A percentile compares a stretch with the other conserved stretches of the same genome.
These are phyloP conservation scores for Exophiala mesophila DNA, from an alignment of 2,329 filamentous ascomycete genomes.

Conservation along the genomic window DNA sequence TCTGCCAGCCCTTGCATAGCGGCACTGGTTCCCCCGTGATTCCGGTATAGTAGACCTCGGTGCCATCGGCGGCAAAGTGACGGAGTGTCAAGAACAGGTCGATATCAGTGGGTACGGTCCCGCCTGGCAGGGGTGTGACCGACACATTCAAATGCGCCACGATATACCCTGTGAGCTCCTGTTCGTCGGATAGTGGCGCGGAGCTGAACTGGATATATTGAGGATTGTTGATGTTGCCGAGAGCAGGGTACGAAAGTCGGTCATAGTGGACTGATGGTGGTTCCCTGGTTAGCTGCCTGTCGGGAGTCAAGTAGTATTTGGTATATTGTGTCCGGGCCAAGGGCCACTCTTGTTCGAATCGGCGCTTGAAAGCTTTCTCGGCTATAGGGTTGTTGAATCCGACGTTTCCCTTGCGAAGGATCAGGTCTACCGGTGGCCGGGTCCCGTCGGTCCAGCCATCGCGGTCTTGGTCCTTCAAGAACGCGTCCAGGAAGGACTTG, in stretches of 20 bases:
- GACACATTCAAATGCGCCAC: slow-evolving; percentile 62
- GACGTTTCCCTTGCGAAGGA: slow-evolving; percentile 60
- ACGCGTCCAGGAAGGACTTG: slow-evolving; percentile 63
- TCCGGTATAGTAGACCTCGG: slow-evolving; percentile 53
- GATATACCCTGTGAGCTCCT: slow-evolving; percentile 65
- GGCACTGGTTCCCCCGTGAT: slow-evolving; percentile 52
- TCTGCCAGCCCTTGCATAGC: slow-evolving; percentile 51
- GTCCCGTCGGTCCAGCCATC: slow-evolving; percentile 41
- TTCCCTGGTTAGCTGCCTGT: slow-evolving; percentile 38
- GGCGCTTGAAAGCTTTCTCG: slow-evolving; percentile 52
- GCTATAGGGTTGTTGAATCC: slow-evolving; percentile 61
- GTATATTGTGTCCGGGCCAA: slow-evolving; percentile 61
- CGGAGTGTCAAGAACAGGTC: slow-evolving; percentile 54
- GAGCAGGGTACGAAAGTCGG: slow-evolving; percentile 55
- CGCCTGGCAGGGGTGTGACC: slow-evolving; percentile 37
- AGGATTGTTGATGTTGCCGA: slow-evolving; percentile 53
- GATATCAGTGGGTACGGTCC: slow-evolving; percentile 45
- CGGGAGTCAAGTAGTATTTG: slow-evolving; percentile 54
- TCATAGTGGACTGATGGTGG: slow-evolving; percentile 27
- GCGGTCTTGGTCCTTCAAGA: slow-evolving; percentile 62
- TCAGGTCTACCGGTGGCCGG: slow-evolving; percentile 53
- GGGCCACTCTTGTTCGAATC: slow-evolving; percentile 61
- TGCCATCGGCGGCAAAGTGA: slow-evolving; percentile 45
- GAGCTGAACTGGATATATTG: slow-evolving; percentile 57
- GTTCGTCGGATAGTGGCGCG: slow-evolving; percentile 53